These are phyloP conservation scores for Luffa aegyptiaca DNA, from an alignment of 306 rosid genomes.

Conservation along the genomic window DNA sequence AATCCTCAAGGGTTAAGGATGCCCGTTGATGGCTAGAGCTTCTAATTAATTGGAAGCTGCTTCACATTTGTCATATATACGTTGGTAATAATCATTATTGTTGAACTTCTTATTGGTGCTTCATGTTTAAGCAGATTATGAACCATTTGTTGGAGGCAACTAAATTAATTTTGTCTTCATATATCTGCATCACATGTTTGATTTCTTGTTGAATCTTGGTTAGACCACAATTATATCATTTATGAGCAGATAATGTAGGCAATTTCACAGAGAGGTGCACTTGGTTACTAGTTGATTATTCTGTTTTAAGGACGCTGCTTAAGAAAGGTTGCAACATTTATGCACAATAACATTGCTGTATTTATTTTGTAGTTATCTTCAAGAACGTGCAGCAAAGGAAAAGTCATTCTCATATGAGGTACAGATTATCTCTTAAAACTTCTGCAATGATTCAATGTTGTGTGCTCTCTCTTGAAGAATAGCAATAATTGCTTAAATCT, in stretches of 20 bases:
- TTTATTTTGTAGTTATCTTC: constrained; percentile 67
- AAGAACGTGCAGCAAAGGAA: constrained; percentile 64
- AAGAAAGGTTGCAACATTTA: neutral
- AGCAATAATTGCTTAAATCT: neutral
- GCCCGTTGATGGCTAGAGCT: neutral
- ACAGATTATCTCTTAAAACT: constrained; percentile 11
- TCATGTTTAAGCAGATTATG: neutral
- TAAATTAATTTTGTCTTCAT: neutral
- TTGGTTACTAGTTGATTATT: neutral
- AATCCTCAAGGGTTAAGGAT: neutral
- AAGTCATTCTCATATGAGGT: constrained; percentile 88
- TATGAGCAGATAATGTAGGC: neutral
- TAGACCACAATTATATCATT: neutral
- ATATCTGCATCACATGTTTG: neutral
- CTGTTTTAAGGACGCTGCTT: neutral
- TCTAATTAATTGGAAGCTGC: neutral
- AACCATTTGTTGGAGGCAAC: neutral
- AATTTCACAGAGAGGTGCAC: neutral
- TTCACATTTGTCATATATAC: neutral
- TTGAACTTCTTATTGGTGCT: neutral
- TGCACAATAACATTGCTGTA: constrained; percentile 6
- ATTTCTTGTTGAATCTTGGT: neutral
- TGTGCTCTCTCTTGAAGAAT: neutral
- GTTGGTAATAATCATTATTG: neutral
- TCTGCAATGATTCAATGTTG: neutral